phyloP scores from a whole-genome alignment of 176 grass and related monocot genomes.

The Tillandsia leiboldiana region DNA sequence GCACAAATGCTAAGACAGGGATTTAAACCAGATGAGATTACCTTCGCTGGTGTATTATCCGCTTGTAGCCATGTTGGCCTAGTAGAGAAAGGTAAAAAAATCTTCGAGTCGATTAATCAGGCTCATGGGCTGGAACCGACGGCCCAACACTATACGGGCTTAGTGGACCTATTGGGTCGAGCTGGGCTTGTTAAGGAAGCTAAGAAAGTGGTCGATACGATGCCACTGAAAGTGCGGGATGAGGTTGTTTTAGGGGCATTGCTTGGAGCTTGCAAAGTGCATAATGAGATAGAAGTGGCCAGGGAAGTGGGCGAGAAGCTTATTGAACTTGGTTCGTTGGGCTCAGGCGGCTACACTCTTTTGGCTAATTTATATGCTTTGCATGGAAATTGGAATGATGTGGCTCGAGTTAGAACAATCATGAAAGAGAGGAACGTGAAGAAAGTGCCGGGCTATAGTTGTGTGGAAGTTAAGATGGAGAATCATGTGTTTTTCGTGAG shows the following conservation, averaged over 20 bases:
- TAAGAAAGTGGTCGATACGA: background rate
- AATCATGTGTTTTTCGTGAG: slow-evolving; percentile 37
- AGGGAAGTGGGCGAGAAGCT: slow-evolving; percentile 20
- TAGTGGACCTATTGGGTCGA: slow-evolving; percentile 19
- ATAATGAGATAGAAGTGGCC: slow-evolving; percentile 5
- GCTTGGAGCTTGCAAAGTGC: slow-evolving; percentile 10
- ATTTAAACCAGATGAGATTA: slow-evolving; percentile 9
- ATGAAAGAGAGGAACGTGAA: slow-evolving; percentile 38
- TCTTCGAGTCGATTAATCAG: slow-evolving; percentile 10
- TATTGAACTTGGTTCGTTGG: slow-evolving; percentile 8
- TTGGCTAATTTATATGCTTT: slow-evolving; percentile 43
- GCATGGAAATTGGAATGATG: slow-evolving; percentile 22
- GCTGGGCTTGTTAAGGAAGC: slow-evolving; percentile 18
- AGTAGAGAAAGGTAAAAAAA: slow-evolving; percentile 15
- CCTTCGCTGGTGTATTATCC: slow-evolving; percentile 13
- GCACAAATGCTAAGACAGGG: slow-evolving; percentile 16
- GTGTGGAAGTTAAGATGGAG: slow-evolving; percentile 19
- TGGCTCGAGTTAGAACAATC: slow-evolving; percentile 35
- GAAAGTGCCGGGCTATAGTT: slow-evolving; percentile 27
- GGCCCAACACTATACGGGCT: slow-evolving; percentile 14
- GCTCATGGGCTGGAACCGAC: slow-evolving; percentile 2
- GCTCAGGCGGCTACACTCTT: slow-evolving; percentile 24
- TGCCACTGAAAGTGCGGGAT: slow-evolving; percentile 7
- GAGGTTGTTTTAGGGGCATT: slow-evolving; percentile 20
- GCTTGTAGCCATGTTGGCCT: slow-evolving; percentile 21